Conservation (phyloP, 805 yeast genomes). For the Kazachstania africana region DNA sequence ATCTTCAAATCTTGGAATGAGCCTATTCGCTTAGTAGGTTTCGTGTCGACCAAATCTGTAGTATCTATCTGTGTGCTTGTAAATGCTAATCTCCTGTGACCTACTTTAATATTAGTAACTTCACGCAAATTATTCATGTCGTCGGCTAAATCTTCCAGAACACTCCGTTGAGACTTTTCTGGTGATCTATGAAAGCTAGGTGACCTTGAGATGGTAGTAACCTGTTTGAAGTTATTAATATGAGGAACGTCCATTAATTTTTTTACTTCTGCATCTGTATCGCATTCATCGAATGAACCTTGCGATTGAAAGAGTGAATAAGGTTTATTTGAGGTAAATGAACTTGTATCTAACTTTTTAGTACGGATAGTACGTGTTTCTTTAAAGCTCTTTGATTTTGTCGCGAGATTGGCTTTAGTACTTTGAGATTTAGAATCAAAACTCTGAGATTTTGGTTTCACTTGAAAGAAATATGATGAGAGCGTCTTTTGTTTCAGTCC, state of each 20-base stretch:
- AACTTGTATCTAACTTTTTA: too few species aligned
- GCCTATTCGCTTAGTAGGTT: slow-evolving; percentile 6
- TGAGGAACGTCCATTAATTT: slow-evolving; percentile 11
- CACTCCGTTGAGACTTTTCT: slow-evolving; percentile 3
- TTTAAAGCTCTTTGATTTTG: too few species aligned
- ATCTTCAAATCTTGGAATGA: slow-evolving; percentile 13
- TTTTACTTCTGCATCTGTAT: slow-evolving; percentile 16
- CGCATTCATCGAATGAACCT: slow-evolving; percentile 26
- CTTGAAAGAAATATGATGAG: too few species aligned
- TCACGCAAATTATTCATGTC: slow-evolving; percentile 3
- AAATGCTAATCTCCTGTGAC: slow-evolving; percentile 11
- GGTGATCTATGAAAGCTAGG: slow-evolving; percentile 7
- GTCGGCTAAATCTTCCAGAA: slow-evolving; percentile 4
- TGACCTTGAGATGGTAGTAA: neutral
- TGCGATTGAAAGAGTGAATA: slow-evolving; percentile 11
- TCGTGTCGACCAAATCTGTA: neutral
- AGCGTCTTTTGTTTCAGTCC: too few species aligned
- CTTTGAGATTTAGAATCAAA: too few species aligned
- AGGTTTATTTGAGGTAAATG: too few species aligned
- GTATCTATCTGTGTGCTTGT: slow-evolving; percentile 5
- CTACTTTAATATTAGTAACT: slow-evolving; percentile 6
- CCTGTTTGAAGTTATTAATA: slow-evolving; percentile 18
- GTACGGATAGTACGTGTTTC: too few species aligned
- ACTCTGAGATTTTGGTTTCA: too few species aligned
- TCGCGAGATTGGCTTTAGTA: too few species aligned